Base-by-base conservation (phyloP, 345 rosid species). In the Atalantia buxifolia region DNA sequence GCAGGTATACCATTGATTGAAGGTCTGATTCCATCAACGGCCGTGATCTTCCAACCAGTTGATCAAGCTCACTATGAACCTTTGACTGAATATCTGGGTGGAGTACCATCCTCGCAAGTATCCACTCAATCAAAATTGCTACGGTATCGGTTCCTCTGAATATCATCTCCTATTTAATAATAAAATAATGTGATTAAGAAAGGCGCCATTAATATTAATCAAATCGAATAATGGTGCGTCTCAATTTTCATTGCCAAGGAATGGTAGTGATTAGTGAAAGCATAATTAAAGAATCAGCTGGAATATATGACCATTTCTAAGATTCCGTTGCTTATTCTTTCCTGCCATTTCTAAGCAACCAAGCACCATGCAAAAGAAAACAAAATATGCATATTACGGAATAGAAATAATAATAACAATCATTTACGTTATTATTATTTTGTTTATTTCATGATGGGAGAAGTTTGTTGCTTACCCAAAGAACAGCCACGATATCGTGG, bases 81-180 rank as follows among this genome's bases (percentile, higher is more conserved):
- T 75, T 89, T 25, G 88, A 78, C 55, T 89, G 92, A 79, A 87
- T 66, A 16, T 89, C 87, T 25, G 85, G 89, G 68, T 87, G 89
- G 61, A 85, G 79, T 31, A 87, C 89, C 86, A 89, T 83, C 80
- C 90, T 83, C 1, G 90, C 92, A 6, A 89, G 82, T 64, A 89
- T 80, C 90, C 92, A 87, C 89, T 89, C 92, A 19, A 84, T 83
- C 66, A 89, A 57, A 53, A 89, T 85, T 5, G 89, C 92, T 40
- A 86, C 87, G 0, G 92, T 85, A 77, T 89, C 92, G 12, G 92
- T 89, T 63, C 92, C 92, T 72, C 92, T 80, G 40, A 89, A 89
- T 28, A 89, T 85, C 90, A 89, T 87, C 80, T 89, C 92, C 92
- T 89, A 63, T 72, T 9, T 72, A 18, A 13, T 16, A 77, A 18